phyloP scores from a whole-genome alignment of 805 yeast species.

The Candida tammaniensis region DNA sequence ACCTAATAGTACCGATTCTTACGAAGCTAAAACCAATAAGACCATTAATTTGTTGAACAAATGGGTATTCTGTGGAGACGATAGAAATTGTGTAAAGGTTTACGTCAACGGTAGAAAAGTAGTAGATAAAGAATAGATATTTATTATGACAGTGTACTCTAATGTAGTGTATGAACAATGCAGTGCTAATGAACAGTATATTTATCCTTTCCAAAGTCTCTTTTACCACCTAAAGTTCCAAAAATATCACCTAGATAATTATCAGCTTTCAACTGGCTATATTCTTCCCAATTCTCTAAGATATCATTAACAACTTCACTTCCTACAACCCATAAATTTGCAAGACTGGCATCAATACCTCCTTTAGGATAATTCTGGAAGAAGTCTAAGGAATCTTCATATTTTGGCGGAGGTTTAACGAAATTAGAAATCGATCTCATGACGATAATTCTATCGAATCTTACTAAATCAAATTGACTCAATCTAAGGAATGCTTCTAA shows the following conservation, averaged over 20 bases:
- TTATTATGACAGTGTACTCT: neutral
- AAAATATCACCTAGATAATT: conserved; percentile 63
- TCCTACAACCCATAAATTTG: conserved; percentile 54
- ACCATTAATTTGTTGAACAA: conserved; percentile 66
- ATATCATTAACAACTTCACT: conserved; percentile 53
- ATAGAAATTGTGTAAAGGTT: conserved; percentile 75
- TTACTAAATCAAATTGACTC: conserved; percentile 52
- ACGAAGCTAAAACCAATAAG: conserved; percentile 18
- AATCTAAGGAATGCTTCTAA: conserved; percentile 57
- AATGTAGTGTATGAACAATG: neutral
- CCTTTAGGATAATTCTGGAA: conserved; percentile 51
- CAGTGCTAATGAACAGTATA: conserved; percentile 8
- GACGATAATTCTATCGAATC: conserved; percentile 54
- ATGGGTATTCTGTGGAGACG: conserved; percentile 95
- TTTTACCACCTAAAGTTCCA: conserved; percentile 49
- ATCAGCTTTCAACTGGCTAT: conserved; percentile 30
- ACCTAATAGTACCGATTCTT: conserved; percentile 26
- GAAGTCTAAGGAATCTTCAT: conserved; percentile 42
- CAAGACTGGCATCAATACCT: conserved; percentile 46
- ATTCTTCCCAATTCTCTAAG: conserved; percentile 44
- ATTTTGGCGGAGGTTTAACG: conserved; percentile 45
- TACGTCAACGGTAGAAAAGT: conserved; percentile 81
- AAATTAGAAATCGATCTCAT: conserved; percentile 64
- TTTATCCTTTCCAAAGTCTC: conserved; percentile 35
- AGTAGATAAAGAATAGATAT: conserved; percentile 30